A percentile compares a stretch with the other conserved stretches of the same genome.
Evolutionary conservation across 2,329 filamentous ascomycete genomes (phyloP).

Genomic region (Botryotinia calthae): DNA sequence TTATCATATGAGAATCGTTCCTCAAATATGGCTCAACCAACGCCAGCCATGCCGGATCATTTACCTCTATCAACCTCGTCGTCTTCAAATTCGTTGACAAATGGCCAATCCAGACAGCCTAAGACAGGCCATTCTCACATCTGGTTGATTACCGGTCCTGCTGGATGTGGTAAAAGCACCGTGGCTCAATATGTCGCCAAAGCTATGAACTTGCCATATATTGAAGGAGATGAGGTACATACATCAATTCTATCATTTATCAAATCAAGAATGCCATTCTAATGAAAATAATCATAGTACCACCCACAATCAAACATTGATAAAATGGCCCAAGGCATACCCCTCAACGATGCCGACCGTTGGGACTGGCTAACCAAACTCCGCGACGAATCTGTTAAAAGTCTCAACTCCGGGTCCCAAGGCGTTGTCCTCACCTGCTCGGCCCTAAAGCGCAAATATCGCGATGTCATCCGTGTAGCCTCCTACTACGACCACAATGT

Average conservation of each 20-base stretch:
- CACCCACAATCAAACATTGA: conserved; percentile 77
- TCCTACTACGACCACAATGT: conserved; percentile 71
- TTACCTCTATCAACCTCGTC: conserved; percentile 29
- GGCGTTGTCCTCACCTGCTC: conserved; percentile 96
- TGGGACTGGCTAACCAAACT: conserved; percentile 94
- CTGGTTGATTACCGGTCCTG: conserved; percentile 77
- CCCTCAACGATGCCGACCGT: conserved; percentile 87
- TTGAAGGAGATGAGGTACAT: conserved; percentile 74
- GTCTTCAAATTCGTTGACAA: conserved; percentile 25
- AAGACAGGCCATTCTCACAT: conserved; percentile 57
- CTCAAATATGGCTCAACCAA: conserved; percentile 31
- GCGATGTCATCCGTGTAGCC: conserved; percentile 82
- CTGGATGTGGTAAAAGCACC: conserved; percentile 77
- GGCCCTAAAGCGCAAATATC: conserved; percentile 94
- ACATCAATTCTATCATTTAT: background rate
- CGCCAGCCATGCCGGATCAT: conserved; percentile 31
- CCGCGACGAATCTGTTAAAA: conserved; percentile 63
- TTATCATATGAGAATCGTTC: conserved; percentile 35
- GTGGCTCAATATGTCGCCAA: conserved; percentile 64
- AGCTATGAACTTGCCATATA: conserved; percentile 63
- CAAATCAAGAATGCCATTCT: background rate
- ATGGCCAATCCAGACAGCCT: conserved; percentile 27
- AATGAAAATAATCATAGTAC: conserved; percentile 50
- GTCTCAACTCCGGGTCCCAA: conserved; percentile 52
- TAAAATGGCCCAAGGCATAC: conserved; percentile 83